A percentile compares a stretch with the other conserved stretches of the same genome.
Conservation (phyloP, 257 asterid species). For the Lithospermum erythrorhizon region DNA sequence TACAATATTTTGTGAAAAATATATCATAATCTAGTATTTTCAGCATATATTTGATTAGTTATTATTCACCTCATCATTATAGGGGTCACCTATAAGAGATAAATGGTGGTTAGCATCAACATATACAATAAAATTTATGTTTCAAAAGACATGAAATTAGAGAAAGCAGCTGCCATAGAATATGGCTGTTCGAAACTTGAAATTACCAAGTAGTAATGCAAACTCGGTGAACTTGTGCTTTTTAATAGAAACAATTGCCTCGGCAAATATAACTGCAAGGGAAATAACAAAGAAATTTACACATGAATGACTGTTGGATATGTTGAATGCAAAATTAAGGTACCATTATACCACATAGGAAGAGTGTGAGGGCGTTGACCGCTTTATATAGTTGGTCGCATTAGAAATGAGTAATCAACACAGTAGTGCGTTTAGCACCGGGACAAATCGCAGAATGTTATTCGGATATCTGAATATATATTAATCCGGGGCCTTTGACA, state of each 20-base stretch:
- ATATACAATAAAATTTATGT: too few species aligned
- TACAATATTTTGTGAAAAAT: too few species aligned
- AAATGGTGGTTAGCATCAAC: neutral
- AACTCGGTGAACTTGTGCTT: constrained; percentile 89
- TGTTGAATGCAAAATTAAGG: too few species aligned
- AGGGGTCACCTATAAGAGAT: too few species aligned
- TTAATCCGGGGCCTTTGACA: too few species aligned
- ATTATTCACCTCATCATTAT: too few species aligned
- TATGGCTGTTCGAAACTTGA: neutral
- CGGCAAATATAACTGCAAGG: constrained; percentile 69
- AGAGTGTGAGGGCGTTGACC: neutral
- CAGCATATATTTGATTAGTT: neutral
- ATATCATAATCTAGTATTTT: too few species aligned
- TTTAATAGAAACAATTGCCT: constrained; percentile 79
- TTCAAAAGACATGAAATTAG: neutral
- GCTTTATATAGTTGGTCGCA: too few species aligned
- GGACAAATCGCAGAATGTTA: too few species aligned
- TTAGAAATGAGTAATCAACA: too few species aligned
- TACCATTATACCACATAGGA: neutral
- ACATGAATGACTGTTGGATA: neutral
- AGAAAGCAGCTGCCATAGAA: neutral
- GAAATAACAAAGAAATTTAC: neutral
- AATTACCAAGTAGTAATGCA: constrained; percentile 93
- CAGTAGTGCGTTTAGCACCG: too few species aligned
- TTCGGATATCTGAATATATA: too few species aligned